Conservation (phyloP, 345 rosid species). For the Gossypium turneri region DNA sequence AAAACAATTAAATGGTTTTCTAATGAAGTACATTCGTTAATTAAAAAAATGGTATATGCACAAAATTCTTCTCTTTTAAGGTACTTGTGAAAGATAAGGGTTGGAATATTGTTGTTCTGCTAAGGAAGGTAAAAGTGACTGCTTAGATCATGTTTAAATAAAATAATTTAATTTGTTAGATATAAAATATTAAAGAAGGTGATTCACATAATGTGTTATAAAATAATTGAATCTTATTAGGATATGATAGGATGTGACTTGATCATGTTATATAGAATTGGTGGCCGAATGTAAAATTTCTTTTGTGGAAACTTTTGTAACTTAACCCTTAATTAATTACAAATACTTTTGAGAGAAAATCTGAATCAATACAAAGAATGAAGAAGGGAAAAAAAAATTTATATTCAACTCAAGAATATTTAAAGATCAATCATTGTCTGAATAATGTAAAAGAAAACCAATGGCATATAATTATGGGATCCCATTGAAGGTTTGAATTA, state of each 20-base stretch:
- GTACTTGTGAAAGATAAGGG: neutral
- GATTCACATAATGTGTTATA: no score
- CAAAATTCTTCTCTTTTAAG: no score
- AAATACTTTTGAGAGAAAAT: neutral
- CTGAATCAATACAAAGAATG: neutral
- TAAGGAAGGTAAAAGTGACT: neutral
- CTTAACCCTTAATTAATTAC: neutral
- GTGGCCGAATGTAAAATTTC: neutral
- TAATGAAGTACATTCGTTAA: no score
- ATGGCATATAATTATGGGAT: neutral
- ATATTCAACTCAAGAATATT: no score
- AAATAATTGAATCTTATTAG: no score
- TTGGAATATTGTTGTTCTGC: neutral
- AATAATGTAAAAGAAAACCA: no score
- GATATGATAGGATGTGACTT: no score
- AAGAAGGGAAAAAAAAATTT: neutral
- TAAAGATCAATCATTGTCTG: no score
- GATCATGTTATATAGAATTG: no score
- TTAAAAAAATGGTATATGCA: no score
- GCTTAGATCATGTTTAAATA: neutral
- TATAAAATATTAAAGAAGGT: no score
- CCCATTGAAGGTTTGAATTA: slow-evolving; percentile 10
- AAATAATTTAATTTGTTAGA: neutral
- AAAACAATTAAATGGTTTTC: no score
- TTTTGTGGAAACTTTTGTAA: neutral